These are phyloP conservation scores for Pseudogymnoascus sp. DNA, from an alignment of 2,329 filamentous ascomycete species.

Conservation along the genomic window DNA sequence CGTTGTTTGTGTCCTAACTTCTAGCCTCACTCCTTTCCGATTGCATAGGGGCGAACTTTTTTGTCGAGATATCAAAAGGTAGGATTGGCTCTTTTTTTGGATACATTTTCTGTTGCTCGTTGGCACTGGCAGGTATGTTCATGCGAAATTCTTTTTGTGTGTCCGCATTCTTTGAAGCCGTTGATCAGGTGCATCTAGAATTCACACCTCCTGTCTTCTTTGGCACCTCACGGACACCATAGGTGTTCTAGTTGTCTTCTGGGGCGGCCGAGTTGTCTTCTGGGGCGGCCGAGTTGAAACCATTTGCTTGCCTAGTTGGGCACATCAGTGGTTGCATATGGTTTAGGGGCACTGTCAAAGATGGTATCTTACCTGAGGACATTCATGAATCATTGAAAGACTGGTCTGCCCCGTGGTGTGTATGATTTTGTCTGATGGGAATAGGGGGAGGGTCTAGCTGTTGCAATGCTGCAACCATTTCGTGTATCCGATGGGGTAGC, in stretches of 20 bases:
- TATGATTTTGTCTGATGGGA: conserved; percentile 1
- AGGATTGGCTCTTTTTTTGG: background rate
- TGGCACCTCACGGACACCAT: background rate
- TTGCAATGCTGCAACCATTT: background rate
- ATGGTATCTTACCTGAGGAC: background rate
- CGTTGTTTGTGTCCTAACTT: background rate
- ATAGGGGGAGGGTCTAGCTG: background rate
- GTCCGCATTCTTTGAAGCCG: background rate
- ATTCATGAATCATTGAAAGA: background rate
- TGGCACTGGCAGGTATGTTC: conserved; percentile 1
- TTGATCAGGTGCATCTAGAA: background rate
- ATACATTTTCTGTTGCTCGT: background rate
- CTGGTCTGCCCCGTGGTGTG: background rate
- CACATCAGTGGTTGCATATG: background rate
- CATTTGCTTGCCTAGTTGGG: background rate
- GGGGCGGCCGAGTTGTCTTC: background rate
- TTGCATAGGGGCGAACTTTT: background rate
- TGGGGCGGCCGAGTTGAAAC: background rate
- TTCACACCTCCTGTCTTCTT: background rate
- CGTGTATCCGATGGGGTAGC: background rate
- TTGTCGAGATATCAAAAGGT: background rate
- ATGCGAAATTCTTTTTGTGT: background rate
- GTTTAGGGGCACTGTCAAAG: background rate
- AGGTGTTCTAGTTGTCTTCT: background rate
- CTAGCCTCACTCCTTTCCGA: background rate